phyloP scores from a whole-genome alignment of 192 early-diverging fungal genomes.

The Coemansia sp. region DNA sequence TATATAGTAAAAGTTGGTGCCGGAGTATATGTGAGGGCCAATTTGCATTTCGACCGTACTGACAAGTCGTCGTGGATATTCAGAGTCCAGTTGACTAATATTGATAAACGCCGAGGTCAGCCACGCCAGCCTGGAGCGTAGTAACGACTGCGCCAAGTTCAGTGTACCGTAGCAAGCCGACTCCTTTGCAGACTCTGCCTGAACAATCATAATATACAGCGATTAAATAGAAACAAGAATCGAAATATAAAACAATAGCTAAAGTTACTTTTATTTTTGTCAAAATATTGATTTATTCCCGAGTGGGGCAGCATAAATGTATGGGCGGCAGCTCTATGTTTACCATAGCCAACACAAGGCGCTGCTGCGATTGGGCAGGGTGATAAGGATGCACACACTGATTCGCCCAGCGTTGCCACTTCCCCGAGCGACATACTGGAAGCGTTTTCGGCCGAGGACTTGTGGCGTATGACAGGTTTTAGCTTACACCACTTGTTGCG shows the following conservation, averaged over 20 bases:
- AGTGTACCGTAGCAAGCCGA: slow-evolving; percentile 21
- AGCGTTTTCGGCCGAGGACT: no score
- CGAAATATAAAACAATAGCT: neutral
- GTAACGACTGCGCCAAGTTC: slow-evolving; percentile 38
- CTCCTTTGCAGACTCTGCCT: slow-evolving; percentile 6
- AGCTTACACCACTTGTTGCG: no score
- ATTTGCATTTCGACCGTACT: slow-evolving; percentile 52
- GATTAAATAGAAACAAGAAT: neutral
- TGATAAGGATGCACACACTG: neutral
- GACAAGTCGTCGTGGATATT: slow-evolving; percentile 9
- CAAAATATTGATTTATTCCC: no score
- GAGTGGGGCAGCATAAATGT: no score
- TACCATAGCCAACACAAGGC: no score
- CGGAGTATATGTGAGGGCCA: slow-evolving; percentile 57
- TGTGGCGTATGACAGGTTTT: no score
- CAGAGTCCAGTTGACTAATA: neutral
- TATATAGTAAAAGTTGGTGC: slow-evolving; percentile 51
- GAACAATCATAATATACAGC: slow-evolving; percentile 5
- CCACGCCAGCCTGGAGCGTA: slow-evolving; percentile 44
- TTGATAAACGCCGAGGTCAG: slow-evolving; percentile 26
- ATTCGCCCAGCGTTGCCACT: neutral
- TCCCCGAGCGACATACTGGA: no score
- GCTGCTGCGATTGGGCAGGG: no score
- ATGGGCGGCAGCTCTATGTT: no score
- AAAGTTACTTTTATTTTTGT: no score